Evolutionary conservation across 495 filamentous ascomycete genomes (phyloP).

Genomic region (Penicillium pancosmium): DNA sequence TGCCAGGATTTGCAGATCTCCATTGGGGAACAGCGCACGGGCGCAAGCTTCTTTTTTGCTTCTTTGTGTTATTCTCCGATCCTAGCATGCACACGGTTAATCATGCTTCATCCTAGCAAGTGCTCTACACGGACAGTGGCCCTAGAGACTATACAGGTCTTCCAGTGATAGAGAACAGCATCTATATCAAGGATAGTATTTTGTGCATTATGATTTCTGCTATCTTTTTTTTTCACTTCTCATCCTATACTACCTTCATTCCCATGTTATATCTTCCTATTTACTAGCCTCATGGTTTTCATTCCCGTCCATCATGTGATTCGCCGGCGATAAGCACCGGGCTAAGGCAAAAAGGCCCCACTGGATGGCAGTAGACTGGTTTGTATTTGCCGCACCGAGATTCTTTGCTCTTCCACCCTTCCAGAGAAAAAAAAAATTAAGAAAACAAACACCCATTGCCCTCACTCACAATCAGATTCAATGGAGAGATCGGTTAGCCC

Average conservation of each 20-base stretch:
- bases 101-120: too few species aligned
- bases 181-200: too few species aligned
- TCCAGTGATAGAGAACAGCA: too few species aligned
- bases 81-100: neutral
- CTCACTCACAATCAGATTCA: neutral
- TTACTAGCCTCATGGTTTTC: neutral
- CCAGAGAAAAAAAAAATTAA: neutral
- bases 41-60: conserved; percentile 18
- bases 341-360: conserved; percentile 1
- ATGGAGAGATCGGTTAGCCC: conserved; percentile 23
- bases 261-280: too few species aligned
- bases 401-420: neutral
- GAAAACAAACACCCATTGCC: neutral
- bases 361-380: neutral
- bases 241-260: too few species aligned
- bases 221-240: too few species aligned
- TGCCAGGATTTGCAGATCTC: conserved; percentile 3
- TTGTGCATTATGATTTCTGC: too few species aligned
- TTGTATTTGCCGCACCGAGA: conserved; percentile 4
- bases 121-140: too few species aligned
- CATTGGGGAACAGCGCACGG: conserved; percentile 12
- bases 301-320: neutral
- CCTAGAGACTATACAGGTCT: too few species aligned
- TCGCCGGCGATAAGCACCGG: conserved; percentile 7
- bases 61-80: neutral